Conservation (phyloP, 2,329 filamentous ascomycete genomes). For the Xylariaceae sp. region DNA sequence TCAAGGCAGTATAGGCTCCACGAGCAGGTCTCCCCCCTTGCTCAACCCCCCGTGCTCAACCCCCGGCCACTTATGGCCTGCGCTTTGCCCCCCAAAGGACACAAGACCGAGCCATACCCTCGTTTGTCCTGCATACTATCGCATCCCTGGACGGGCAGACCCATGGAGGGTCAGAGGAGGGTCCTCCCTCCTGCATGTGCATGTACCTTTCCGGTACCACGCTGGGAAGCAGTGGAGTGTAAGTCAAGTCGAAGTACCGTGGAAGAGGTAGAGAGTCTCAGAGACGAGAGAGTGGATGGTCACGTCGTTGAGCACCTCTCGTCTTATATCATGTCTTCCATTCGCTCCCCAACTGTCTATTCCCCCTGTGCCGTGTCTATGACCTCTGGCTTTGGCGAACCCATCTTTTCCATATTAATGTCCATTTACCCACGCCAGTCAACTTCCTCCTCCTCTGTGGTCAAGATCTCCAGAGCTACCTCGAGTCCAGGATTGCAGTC, state of each 20-base stretch:
- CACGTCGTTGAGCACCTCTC: conserved; percentile 16
- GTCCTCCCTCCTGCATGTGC: conserved; percentile 9
- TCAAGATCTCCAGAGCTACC: conserved; percentile 12
- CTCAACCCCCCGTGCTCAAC: conserved; percentile 1
- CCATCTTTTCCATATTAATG: conserved; percentile 37
- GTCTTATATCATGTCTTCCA: conserved; percentile 30
- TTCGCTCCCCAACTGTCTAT: conserved; percentile 25
- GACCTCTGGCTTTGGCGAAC: conserved; percentile 29
- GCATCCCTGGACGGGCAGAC: conserved; percentile 14
- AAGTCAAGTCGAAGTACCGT: background rate
- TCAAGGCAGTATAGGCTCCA: background rate
- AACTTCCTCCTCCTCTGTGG: conserved; percentile 24
- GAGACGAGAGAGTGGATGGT: background rate
- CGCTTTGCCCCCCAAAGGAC: conserved; percentile 11
- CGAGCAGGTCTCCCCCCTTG: background rate
- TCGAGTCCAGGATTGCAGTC: conserved; percentile 15
- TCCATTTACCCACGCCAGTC: conserved; percentile 39
- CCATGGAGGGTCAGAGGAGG: conserved; percentile 13
- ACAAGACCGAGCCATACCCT: conserved; percentile 7
- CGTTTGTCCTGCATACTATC: conserved; percentile 14
- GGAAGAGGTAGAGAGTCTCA: no score
- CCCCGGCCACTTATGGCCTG: conserved; percentile 1
- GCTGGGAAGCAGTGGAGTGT: conserved; percentile 1
- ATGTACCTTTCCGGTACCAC: conserved; percentile 19
- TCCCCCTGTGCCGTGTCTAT: conserved; percentile 31